Conservation (phyloP, 495 filamentous ascomycete species). For the Penicillium daleae region DNA sequence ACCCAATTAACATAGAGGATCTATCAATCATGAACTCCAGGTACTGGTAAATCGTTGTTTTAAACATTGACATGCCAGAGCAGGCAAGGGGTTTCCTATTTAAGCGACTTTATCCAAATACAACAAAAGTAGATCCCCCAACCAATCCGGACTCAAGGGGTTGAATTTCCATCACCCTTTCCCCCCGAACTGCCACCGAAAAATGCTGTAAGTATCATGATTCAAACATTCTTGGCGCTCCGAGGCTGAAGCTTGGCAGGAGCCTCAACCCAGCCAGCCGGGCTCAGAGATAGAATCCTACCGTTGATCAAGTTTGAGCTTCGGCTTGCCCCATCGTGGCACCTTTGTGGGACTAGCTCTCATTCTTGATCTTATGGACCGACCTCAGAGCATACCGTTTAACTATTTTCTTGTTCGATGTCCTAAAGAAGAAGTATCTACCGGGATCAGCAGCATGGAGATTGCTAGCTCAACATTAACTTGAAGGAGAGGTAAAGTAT, state of each 20-base stretch:
- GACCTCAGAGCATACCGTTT: neutral
- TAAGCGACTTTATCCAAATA: neutral
- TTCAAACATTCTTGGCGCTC: neutral
- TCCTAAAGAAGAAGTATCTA: neutral
- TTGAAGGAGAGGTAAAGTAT: neutral
- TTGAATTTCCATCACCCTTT: neutral
- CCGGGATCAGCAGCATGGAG: neutral
- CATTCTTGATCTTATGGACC: neutral
- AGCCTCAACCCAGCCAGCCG: neutral
- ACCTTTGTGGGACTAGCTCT: neutral
- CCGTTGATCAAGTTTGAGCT: neutral
- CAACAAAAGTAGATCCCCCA: neutral
- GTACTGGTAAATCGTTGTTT: neutral
- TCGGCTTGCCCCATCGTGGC: neutral
- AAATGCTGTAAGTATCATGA: neutral
- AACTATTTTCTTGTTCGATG: neutral
- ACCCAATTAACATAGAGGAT: too few species aligned
- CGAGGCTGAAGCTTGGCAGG: neutral
- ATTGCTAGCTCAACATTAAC: neutral
- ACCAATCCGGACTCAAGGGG: neutral
- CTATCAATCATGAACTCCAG: neutral
- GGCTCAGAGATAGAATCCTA: neutral
- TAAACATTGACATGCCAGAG: neutral
- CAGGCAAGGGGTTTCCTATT: neutral
- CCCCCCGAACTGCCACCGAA: neutral